Evolutionary conservation across 2,329 filamentous ascomycete species (phyloP).

Genomic region (Ceratocystis colombiana): DNA sequence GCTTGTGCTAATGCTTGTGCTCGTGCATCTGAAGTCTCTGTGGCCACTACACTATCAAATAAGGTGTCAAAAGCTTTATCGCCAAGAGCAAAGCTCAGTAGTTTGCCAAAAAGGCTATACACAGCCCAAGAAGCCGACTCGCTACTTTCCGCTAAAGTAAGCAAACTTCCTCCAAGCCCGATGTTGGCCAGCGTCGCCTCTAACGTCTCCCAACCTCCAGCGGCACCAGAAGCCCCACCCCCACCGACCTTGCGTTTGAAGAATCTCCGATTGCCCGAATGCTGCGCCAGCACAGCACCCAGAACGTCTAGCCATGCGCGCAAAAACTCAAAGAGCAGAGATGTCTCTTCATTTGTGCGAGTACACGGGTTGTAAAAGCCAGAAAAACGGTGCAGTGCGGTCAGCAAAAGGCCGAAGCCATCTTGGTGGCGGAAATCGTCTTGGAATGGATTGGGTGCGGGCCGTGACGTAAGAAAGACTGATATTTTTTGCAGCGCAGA

Average conservation of each 20-base stretch:
- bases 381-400: slow-evolving; percentile 58
- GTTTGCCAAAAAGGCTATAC: slow-evolving; percentile 68
- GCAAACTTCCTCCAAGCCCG: slow-evolving; percentile 53
- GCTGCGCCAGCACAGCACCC: slow-evolving; percentile 62
- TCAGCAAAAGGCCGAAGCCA: slow-evolving; percentile 66
- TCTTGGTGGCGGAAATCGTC: slow-evolving; percentile 73
- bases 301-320: slow-evolving; percentile 64
- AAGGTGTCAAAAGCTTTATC: slow-evolving; percentile 63
- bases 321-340: slow-evolving; percentile 56
- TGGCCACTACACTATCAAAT: slow-evolving; percentile 43
- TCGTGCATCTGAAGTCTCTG: neutral
- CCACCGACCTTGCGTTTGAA: slow-evolving; percentile 64
- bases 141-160: neutral
- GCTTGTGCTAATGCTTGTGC: no score
- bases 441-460: slow-evolving; percentile 46
- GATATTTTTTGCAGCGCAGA: slow-evolving; percentile 55
- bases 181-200: slow-evolving; percentile 62
- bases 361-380: slow-evolving; percentile 64
- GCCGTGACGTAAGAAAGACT: slow-evolving; percentile 46
- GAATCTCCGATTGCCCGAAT: slow-evolving; percentile 79
- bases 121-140: slow-evolving; percentile 44
- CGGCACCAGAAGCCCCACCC: slow-evolving; percentile 32
- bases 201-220: slow-evolving; percentile 65
- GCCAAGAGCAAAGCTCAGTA: slow-evolving; percentile 70
- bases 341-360: slow-evolving; percentile 52